Base-by-base conservation (phyloP, 2,329 filamentous ascomycete genomes). In the Clarireedia hainanense region DNA sequence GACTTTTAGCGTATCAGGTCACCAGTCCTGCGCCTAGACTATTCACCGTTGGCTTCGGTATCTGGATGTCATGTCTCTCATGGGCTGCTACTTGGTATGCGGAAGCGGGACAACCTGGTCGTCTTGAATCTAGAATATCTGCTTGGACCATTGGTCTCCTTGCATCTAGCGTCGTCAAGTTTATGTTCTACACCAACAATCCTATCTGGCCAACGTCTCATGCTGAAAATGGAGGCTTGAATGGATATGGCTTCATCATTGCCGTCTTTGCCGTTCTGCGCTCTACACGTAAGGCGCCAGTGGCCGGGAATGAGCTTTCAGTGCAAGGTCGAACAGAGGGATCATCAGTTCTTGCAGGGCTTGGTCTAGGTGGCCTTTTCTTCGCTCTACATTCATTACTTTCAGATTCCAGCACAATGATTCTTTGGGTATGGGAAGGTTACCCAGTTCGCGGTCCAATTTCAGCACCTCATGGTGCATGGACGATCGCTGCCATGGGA, bases 321-420 rank as follows among this genome's bases (percentile, higher is more conserved):
- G 68, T 76, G 7, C 74, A 76, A 55, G 76, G 77, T n/a, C 77
- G 76, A 58, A 80, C 82, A 56, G 83, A 77, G 57, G 85, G 88
- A 1, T 91, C 89, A 15, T 79, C 84, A 0, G 62, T 86, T 6
- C 76, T 95, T 45, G 83, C 90, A 30, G 88, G 85, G 9, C 72
- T 94, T 49, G 90, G 94, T 57, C 72, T 97, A 55, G 91, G 83
- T 24, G 92, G 91, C 30, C 72, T 96, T 6, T 79, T 96, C 67
- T 99, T 99, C 67, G 89, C 81, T 5, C 78, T 97, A 67, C 94
- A 97, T 69, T 96, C 91, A 1, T 77, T 99, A 9, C 80, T 99
- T 10, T 96, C 94, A 0, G 94, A 99, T 69, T 95, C 91, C 0
- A 97, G 94, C 75, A 99, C 94, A 53, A 97, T 99, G 91, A 96